Evolutionary conservation across 768 basidiomycete species (phyloP), one percentile per base, ranked within the genome.

Genomic region (Collybiopsis confluens): DNA sequence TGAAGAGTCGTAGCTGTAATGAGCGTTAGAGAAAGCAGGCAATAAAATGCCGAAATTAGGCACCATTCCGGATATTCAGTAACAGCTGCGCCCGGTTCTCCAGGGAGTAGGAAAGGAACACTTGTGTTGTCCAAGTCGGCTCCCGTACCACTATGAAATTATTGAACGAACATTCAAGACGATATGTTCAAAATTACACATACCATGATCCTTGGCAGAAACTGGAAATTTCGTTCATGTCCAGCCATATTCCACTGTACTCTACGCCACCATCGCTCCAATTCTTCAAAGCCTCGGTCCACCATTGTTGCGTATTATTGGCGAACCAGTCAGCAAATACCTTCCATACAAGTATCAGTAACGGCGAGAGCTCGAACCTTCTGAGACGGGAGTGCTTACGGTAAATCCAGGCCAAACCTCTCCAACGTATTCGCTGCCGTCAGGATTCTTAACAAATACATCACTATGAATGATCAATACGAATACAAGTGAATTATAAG

Each of bases 361-460:
- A 21, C 16, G 13, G 15, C 13, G 27, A 21, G 21, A 21, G 30
- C n/a, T n/a, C n/a, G n/a, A n/a, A n/a, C n/a, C n/a, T 49, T 26
- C n/a, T 20, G 18, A 16, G 3, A n/a, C 8, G 18, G 18, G 35
- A 45, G 15, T 18, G 62, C 74, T 16, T 33, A 82, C 86, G 6
- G 85, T 84, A 66, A 80, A 85, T 21, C 88, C 86, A 15, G 88
- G 87, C 88, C 86, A 90, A 8, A 89, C 88, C 62, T 83, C 76
- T 10, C 90, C 90, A 1, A 88, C 63, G 64, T 86, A 90, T 60
- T 84, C 77, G 35, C 82, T 77, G 0, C 82, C 83, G 60, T 91
- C 84, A 0, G 83, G 84, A 64, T 91, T 90, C 59, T 81, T 88
- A 47, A 92, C 78, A 65, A 84, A 91, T 0, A 82, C 77, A 45